Conservation (phyloP, 164 flowering plant genomes). For the Nelumbo lutea region DNA sequence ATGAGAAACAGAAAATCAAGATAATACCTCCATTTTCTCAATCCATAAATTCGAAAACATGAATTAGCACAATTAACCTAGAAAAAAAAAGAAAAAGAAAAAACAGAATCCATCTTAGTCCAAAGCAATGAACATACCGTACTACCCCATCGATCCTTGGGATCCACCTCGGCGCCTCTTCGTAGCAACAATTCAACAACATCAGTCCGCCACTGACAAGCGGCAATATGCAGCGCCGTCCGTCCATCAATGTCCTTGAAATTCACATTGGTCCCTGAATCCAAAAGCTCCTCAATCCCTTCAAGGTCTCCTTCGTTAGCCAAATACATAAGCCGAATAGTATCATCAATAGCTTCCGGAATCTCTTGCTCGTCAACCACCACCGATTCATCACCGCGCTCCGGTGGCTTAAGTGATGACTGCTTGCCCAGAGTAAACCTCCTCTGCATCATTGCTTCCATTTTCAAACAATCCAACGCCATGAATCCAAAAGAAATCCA, state of each 20-base stretch:
- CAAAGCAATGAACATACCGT: constrained; percentile 40
- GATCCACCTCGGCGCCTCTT: constrained; percentile 52
- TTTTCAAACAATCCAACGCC: not conserved
- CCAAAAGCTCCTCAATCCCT: constrained; percentile 55
- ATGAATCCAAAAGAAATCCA: not conserved
- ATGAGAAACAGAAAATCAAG: not conserved
- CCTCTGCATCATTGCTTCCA: constrained; percentile 15
- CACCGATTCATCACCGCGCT: constrained; percentile 10
- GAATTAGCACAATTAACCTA: too few species aligned
- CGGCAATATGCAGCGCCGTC: constrained; percentile 78
- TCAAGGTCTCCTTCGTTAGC: constrained; percentile 75
- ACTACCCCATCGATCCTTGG: constrained; percentile 88
- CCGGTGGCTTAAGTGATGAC: constrained; percentile 65
- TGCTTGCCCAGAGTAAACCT: constrained; percentile 49
- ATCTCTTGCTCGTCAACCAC: not conserved
- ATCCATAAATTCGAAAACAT: not conserved
- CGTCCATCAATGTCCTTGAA: constrained; percentile 62
- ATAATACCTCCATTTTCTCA: not conserved
- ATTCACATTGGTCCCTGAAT: constrained; percentile 59
- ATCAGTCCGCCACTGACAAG: constrained; percentile 64
- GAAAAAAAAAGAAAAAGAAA: too few species aligned
- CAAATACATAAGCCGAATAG: constrained; percentile 60
- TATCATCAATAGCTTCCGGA: constrained; percentile 36
- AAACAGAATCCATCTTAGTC: not conserved
- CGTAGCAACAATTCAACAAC: constrained; percentile 51